A percentile compares a stretch with the other conserved stretches of the same genome.
phyloP scores from a whole-genome alignment of 306 rosid species.

The Luffa aegyptiaca region DNA sequence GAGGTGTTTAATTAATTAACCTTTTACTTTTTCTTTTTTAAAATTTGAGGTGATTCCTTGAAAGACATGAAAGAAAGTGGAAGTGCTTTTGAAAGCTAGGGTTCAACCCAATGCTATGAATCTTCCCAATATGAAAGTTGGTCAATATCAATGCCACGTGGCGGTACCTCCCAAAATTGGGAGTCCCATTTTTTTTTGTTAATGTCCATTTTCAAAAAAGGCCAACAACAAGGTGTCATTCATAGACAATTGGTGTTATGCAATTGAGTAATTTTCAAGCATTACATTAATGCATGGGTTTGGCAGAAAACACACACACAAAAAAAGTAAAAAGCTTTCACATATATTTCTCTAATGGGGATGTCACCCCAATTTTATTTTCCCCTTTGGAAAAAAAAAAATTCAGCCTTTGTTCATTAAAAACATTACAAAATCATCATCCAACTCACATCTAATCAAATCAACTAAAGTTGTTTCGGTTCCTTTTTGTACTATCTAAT shows the following conservation, averaged over 20 bases:
- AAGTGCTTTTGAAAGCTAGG: neutral
- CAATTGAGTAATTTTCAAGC: neutral
- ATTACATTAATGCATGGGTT: neutral
- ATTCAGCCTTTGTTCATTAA: neutral
- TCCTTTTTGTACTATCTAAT: neutral
- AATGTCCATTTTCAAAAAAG: neutral
- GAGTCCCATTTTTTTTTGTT: neutral
- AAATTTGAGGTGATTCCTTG: neutral
- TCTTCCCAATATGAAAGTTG: neutral
- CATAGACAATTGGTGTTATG: neutral
- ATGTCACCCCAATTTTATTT: neutral
- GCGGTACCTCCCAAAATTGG: neutral
- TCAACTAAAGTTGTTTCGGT: neutral
- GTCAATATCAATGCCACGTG: constrained; percentile 3
- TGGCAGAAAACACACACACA: neutral
- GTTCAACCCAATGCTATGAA: neutral
- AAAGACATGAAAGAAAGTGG: constrained; percentile 7
- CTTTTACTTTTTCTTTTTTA: neutral
- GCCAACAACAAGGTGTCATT: neutral
- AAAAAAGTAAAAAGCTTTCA: neutral
- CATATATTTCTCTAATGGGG: neutral
- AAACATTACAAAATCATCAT: neutral
- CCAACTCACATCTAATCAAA: neutral
- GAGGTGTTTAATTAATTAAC: neutral
- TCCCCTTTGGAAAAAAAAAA: neutral